These are phyloP conservation scores for Crepidotus variabilis DNA, from an alignment of 768 basidiomycete species.

Conservation along the genomic window DNA sequence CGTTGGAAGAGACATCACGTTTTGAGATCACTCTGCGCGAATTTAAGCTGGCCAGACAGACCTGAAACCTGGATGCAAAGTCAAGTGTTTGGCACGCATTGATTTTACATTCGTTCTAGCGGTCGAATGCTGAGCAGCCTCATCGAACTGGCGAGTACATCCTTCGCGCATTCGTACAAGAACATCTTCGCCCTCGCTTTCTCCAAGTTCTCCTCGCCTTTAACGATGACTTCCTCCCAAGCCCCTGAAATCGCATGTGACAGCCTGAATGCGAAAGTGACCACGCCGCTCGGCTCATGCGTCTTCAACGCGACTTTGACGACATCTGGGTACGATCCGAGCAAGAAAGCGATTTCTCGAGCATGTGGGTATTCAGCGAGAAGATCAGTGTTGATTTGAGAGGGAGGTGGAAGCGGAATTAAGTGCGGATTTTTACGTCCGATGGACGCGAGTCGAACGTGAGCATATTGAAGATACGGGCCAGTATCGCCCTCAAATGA, in stretches of 20 bases:
- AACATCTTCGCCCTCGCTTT: slow-evolving; percentile 84
- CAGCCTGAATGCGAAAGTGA: slow-evolving; percentile 85
- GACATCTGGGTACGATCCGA: slow-evolving; percentile 89
- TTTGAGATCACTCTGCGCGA: too few relatives aligned
- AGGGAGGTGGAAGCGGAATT: slow-evolving; percentile 65
- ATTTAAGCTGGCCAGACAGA: too few relatives aligned
- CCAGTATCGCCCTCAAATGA: slow-evolving; percentile 97
- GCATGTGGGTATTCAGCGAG: slow-evolving; percentile 70
- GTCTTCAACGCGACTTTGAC: slow-evolving; percentile 82
- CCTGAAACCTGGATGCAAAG: too few relatives aligned
- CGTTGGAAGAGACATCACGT: too few relatives aligned
- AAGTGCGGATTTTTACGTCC: slow-evolving; percentile 89
- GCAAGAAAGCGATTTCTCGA: slow-evolving; percentile 81
- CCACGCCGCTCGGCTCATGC: slow-evolving; percentile 87
- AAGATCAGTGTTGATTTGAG: slow-evolving; percentile 64
- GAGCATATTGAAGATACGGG: slow-evolving; percentile 95
- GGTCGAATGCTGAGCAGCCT: slow-evolving; percentile 84
- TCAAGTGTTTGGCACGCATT: too few relatives aligned
- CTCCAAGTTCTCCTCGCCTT: slow-evolving; percentile 71
- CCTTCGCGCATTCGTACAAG: slow-evolving; percentile 84
- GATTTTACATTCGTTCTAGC: slow-evolving; percentile 81
- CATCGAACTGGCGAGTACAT: slow-evolving; percentile 88
- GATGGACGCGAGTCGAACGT: slow-evolving; percentile 89
- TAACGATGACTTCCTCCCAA: slow-evolving; percentile 88
- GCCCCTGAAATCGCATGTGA: slow-evolving; percentile 87